Evolutionary conservation across 1,139 yeast genomes (phyloP).

Genomic region (Yamadazyma trypodendri): DNA sequence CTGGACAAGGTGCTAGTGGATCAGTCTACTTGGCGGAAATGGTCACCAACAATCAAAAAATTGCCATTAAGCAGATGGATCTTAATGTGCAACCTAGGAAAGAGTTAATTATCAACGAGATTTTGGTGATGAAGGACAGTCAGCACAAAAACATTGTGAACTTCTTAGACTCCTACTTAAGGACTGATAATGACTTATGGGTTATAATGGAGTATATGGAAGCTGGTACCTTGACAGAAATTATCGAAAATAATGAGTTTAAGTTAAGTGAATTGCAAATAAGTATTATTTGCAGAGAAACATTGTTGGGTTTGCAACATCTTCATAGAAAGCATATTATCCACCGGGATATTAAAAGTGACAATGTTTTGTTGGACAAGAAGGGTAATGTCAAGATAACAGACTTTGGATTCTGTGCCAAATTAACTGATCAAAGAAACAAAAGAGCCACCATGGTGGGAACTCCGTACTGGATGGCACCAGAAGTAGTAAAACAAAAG

Average conservation of each 20-base stretch:
- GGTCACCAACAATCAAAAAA: slow-evolving; percentile 42
- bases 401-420: slow-evolving; percentile 98
- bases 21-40: slow-evolving; percentile 89
- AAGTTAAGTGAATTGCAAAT: slow-evolving; percentile 74
- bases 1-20: slow-evolving; percentile 99
- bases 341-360: slow-evolving; percentile 95
- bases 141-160: slow-evolving; percentile 49
- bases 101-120: slow-evolving; percentile 72
- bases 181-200: slow-evolving; percentile 61
- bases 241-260: slow-evolving; percentile 76
- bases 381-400: slow-evolving; percentile 92
- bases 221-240: slow-evolving; percentile 76
- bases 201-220: slow-evolving; percentile 97
- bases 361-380: slow-evolving; percentile 84
- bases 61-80: slow-evolving; percentile 96
- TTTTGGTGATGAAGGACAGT: slow-evolving; percentile 49
- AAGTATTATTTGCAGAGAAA: slow-evolving; percentile 86
- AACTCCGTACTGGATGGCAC: slow-evolving; percentile 99
- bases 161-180: slow-evolving; percentile 44
- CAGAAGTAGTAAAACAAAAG: slow-evolving; percentile 95
- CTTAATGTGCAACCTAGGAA: slow-evolving; percentile 90
- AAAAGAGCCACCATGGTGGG: slow-evolving; percentile 99
- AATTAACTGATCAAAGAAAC: slow-evolving; percentile 85
- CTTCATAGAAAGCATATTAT: slow-evolving; percentile 88
- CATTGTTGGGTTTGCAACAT: slow-evolving; percentile 88